phyloP scores from a whole-genome alignment of 345 rosid species.

The Rhizophora mangle region DNA sequence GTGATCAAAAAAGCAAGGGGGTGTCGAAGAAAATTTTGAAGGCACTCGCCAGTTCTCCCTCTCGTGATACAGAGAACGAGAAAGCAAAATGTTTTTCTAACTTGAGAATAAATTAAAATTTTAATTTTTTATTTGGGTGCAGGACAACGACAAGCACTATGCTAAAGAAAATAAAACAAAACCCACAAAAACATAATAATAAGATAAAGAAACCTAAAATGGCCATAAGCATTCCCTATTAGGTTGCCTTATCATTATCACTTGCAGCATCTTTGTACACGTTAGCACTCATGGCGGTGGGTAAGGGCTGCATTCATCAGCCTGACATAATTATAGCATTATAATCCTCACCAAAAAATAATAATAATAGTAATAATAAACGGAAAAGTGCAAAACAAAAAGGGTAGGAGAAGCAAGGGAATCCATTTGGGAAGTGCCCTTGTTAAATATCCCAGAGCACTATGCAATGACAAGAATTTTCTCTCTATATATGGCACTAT shows the following conservation, averaged over 20 bases:
- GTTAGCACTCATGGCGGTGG: not conserved
- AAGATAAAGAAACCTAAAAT: no score
- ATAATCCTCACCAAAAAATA: no score
- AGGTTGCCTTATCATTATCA: not conserved
- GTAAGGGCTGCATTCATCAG: slow-evolving; percentile 7
- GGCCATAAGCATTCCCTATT: no score
- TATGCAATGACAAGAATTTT: not conserved
- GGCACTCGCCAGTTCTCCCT: not conserved
- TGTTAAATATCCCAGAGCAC: not conserved
- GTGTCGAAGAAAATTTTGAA: not conserved
- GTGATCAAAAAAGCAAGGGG: not conserved
- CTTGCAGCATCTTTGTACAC: not conserved
- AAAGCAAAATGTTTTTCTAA: no score
- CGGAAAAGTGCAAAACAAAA: not conserved
- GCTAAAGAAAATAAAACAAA: not conserved
- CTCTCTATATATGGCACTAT: no score
- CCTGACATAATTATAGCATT: slow-evolving; percentile 12
- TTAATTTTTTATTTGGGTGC: not conserved
- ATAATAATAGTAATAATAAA: no score
- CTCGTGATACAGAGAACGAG: no score
- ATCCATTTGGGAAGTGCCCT: not conserved
- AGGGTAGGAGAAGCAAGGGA: no score
- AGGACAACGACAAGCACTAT: not conserved
- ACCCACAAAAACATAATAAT: not conserved
- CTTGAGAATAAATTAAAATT: no score